Evolutionary conservation across 2,329 filamentous ascomycete species (phyloP), one percentile per base, ranked within the genome.

Genomic region (Bisporella sp.): DNA sequence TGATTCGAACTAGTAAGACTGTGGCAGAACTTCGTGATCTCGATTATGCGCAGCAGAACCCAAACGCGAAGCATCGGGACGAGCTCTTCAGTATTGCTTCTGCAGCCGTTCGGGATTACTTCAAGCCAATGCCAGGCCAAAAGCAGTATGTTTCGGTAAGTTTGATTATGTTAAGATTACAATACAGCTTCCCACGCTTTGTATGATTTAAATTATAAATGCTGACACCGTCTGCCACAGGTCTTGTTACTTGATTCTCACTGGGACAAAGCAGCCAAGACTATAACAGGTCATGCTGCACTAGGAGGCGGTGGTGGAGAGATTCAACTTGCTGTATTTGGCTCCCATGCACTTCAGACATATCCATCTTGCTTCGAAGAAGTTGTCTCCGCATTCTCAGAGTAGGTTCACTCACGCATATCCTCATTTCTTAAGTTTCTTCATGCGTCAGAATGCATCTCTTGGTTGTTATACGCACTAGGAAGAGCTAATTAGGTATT

Each of bases 281-380:
- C 80, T 1, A 82, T 96, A 32, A 81, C 80, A 21, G 89, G 84
- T 11, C 90, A 96, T 66, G 89, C 89, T 2, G 90, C 91, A 5
- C 73, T 95, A n/a, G 90, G 90, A 30, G 90, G 91, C 30, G 77
- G 68, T 21, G 76, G 75, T 31, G 87, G 83, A n/a, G 80, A 87
- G 54, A 69, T 96, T 54, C 84, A 90, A 52, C 73, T 97, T 48
- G 91, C 85, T 31, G 85, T 97, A 48, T 97, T 96, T 64, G 93
- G 93, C 11, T 96, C 92, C 3, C 91, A 96, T 63, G 86, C 84
- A 61, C 73, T 97, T 55, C 89, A 96, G 63, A 95, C 88, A 66
- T 97, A 96, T 65, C 93, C 93, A 3, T 79, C 86, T 3, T 86
- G 80, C 61, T 79, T 99, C 41, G 92, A 97, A 66, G 92, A 97